Base-by-base conservation (phyloP, 768 basidiomycete genomes). In the Leccinum rimulosum region DNA sequence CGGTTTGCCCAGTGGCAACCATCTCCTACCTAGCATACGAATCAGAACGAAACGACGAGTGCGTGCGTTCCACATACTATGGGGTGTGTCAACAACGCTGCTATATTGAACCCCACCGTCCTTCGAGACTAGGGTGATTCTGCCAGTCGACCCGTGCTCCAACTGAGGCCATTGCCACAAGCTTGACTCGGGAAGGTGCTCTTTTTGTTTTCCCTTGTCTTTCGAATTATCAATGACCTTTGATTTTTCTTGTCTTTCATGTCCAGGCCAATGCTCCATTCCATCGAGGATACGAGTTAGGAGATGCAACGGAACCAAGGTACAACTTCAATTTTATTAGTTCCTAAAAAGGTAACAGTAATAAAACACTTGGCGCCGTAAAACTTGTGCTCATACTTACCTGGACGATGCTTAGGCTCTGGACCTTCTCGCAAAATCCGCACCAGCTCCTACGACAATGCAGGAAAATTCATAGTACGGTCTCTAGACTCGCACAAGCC, bases 221-320 rank as follows among this genome's bases (percentile, higher is more conserved):
- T 59, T 52, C 8, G 56, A 14, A 56, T 75, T 71, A 58, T 71
- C 65, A 52, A 69, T 71, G 45, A 40, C 49, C 36, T 56, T 61
- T 59, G 60, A 45, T 45, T 38, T 63, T 59, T 70, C 67, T 45
- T 56, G 64, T 71, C 76, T 76, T 66, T 79, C 73, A 77, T 82
- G 78, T 68, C 78, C 73, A 40, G 87, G 88, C 88, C 88, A 90
- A 72, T 77, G 79, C 72, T 86, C 85, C 88, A 91, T 90, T 84
- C 85, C 86, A 89, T 85, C 25, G 25, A 25, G 25, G 25, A 25
- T 25, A 2, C 25, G 25, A 25, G 25, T 28, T 7, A 11, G 8
- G 12, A 31, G 47, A 22, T 68, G 73, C 50, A 62, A 70, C 69
- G 65, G 70, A 68, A 68, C 71, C 27, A 27, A 27, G 27, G 27